These are phyloP conservation scores for Kluyveromyces sp. DNA, from an alignment of 1,139 yeast species.

Conservation along the genomic window DNA sequence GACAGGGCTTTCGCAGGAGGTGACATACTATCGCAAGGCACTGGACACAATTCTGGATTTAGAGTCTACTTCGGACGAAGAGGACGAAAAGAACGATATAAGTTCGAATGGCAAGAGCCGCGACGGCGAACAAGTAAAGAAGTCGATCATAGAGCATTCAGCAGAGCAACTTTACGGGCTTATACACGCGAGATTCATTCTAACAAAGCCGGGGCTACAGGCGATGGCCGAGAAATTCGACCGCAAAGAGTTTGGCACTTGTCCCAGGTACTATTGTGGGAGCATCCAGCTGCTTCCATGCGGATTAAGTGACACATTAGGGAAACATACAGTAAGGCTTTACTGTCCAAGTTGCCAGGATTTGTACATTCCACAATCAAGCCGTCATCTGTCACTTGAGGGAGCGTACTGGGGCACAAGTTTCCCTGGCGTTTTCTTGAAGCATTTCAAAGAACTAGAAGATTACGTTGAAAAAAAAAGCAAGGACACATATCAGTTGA, in stretches of 20 bases:
- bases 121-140: slow-evolving; percentile 32
- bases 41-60: slow-evolving; percentile 83
- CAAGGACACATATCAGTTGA: slow-evolving; percentile 51
- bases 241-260: slow-evolving; percentile 79
- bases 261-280: slow-evolving; percentile 87
- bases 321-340: slow-evolving; percentile 82
- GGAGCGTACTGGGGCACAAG: slow-evolving; percentile 97
- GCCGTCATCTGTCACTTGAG: slow-evolving; percentile 79
- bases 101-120: slow-evolving; percentile 6
- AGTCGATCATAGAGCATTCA: slow-evolving; percentile 71
- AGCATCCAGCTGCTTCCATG: slow-evolving; percentile 91
- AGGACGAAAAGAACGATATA: slow-evolving; percentile 20
- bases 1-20: slow-evolving; percentile 79
- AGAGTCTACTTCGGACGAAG: slow-evolving; percentile 54
- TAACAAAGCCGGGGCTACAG: slow-evolving; percentile 84
- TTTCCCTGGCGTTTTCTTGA: slow-evolving; percentile 85
- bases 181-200: slow-evolving; percentile 86
- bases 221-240: slow-evolving; percentile 96
- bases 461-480: slow-evolving; percentile 45
- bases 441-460: slow-evolving; percentile 83
- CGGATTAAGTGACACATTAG: slow-evolving; percentile 86
- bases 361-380: slow-evolving; percentile 76
- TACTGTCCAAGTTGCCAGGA: slow-evolving; percentile 95
- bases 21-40: slow-evolving; percentile 89
- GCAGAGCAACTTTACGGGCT: slow-evolving; percentile 90